phyloP scores from a whole-genome alignment of 2,329 filamentous ascomycete species.

The Dothiorella sarmentorum region DNA sequence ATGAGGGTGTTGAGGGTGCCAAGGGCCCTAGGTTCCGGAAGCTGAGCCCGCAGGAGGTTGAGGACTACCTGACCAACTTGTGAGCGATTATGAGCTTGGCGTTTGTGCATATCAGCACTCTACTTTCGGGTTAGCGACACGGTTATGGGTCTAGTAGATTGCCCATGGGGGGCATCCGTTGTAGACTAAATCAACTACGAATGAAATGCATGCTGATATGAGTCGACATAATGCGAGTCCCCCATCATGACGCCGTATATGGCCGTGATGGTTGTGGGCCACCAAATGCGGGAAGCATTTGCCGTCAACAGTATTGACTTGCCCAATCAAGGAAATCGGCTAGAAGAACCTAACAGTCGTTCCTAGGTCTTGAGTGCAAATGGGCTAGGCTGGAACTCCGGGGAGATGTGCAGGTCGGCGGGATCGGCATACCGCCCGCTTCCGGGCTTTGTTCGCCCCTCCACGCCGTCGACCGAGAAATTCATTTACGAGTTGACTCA shows the following conservation, averaged over 20 bases:
- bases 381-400: slow-evolving; percentile 5
- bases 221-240: neutral
- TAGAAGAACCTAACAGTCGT: too few species aligned
- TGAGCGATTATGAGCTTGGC: slow-evolving; percentile 36
- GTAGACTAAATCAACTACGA: slow-evolving; percentile 18
- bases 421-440: slow-evolving; percentile 14
- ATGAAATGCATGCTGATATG: slow-evolving; percentile 15
- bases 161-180: neutral
- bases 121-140: slow-evolving; percentile 13
- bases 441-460: slow-evolving; percentile 17
- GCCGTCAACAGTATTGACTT: too few species aligned
- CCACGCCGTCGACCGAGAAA: slow-evolving; percentile 12
- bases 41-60: slow-evolving; percentile 95
- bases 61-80: slow-evolving; percentile 98
- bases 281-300: too few species aligned
- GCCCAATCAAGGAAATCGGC: too few species aligned
- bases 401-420: neutral
- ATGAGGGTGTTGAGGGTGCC: slow-evolving; percentile 82
- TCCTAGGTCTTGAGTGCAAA: too few species aligned
- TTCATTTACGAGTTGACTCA: slow-evolving; percentile 19
- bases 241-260: too few species aligned
- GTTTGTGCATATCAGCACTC: slow-evolving; percentile 16
- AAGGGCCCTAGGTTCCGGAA: slow-evolving; percentile 87
- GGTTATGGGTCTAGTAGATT: slow-evolving; percentile 9
- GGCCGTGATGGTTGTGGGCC: too few species aligned